A percentile compares a stretch with the other conserved stretches of the same genome.
Conservation (phyloP, 2,329 filamentous ascomycete species). For the Epicoccum sorghinum region DNA sequence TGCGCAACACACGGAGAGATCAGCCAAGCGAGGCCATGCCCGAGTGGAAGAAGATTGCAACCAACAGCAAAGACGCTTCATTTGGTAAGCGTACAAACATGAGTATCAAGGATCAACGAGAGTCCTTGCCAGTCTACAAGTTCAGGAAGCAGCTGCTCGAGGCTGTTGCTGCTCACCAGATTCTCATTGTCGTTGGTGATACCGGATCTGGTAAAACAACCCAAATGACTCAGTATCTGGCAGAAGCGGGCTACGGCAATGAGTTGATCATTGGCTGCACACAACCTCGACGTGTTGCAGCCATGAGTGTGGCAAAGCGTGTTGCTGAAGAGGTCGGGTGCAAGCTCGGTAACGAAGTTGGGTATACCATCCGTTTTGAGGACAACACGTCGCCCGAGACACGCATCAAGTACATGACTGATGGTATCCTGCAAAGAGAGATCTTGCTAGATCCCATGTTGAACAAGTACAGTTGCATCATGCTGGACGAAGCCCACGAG, state of each 20-base stretch:
- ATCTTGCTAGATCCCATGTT: slow-evolving; percentile 95
- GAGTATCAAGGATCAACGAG: slow-evolving; percentile 93
- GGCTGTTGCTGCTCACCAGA: slow-evolving; percentile 84
- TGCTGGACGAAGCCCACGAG: slow-evolving; percentile 98
- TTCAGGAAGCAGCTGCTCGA: slow-evolving; percentile 88
- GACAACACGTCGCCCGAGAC: slow-evolving; percentile 89
- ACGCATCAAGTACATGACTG: slow-evolving; percentile 98
- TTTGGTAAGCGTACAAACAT: slow-evolving; percentile 86
- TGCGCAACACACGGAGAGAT: slow-evolving; percentile 69
- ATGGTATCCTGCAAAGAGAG: slow-evolving; percentile 96
- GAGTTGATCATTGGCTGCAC: slow-evolving; percentile 93
- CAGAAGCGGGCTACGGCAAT: slow-evolving; percentile 88
- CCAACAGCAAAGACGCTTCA: slow-evolving; percentile 78
- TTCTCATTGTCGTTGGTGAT: slow-evolving; percentile 95
- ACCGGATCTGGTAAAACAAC: slow-evolving; percentile 98
- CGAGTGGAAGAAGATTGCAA: slow-evolving; percentile 89
- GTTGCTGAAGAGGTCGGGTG: slow-evolving; percentile 97
- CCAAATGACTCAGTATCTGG: slow-evolving; percentile 92
- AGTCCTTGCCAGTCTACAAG: slow-evolving; percentile 84
- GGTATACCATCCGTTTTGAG: slow-evolving; percentile 99
- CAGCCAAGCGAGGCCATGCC: slow-evolving; percentile 73
- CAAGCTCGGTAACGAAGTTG: slow-evolving; percentile 88
- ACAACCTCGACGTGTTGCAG: slow-evolving; percentile 94
- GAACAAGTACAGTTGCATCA: slow-evolving; percentile 93
- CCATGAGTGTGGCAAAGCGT: slow-evolving; percentile 98